Evolutionary conservation across 78 protist species (phyloP).

Genomic region (Diacronema lutheri): DNA sequence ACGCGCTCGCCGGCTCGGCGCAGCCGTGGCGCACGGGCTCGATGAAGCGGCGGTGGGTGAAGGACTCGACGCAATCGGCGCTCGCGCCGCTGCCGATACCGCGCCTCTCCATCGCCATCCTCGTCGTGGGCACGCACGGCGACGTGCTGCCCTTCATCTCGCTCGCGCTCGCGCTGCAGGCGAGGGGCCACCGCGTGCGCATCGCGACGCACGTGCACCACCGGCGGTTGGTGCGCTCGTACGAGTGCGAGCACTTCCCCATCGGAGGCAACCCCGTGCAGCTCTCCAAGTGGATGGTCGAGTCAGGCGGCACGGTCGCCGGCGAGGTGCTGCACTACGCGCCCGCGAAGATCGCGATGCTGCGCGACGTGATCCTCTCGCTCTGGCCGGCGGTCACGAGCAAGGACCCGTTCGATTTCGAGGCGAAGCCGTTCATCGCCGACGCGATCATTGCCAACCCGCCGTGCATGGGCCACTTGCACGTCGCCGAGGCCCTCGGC

Average conservation of each 20-base stretch:
- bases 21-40: no score
- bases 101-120: neutral
- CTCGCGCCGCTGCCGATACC: no score
- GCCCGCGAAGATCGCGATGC: neutral
- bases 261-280: neutral
- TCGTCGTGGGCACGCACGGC: conserved; percentile 24
- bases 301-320: neutral
- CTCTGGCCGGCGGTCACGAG: neutral
- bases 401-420: neutral
- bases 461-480: neutral
- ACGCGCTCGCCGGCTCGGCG: no score
- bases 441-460: conserved; percentile 5
- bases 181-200: conserved; percentile 12
- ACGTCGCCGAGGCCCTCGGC: conserved; percentile 3
- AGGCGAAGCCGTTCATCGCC: neutral
- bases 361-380: neutral
- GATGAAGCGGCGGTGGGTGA: no score
- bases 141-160: neutral
- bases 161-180: neutral
- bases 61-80: no score
- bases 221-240: neutral
- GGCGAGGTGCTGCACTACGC: neutral
- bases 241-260: neutral
- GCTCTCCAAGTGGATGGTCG: conserved; percentile 11
- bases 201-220: neutral